Conservation (phyloP, 2,329 filamentous ascomycete species). For the Aureobasidium lini region DNA sequence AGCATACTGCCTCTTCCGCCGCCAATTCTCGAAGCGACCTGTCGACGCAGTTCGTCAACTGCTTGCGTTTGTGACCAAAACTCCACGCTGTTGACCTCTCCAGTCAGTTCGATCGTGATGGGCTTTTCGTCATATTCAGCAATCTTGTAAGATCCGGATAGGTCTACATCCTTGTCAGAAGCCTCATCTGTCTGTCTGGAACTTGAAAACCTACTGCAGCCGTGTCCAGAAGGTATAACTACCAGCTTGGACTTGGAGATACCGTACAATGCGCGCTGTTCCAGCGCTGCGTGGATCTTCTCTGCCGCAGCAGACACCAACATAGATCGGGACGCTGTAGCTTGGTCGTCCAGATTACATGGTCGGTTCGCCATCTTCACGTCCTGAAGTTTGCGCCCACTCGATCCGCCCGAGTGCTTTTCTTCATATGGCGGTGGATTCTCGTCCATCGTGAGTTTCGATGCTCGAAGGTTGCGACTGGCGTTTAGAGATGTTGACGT, state of each 20-base stretch:
- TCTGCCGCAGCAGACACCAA: conserved; percentile 25
- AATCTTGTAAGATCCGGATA: conserved; percentile 8
- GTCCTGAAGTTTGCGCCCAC: conserved; percentile 3
- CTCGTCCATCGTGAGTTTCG: neutral
- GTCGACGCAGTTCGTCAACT: conserved; percentile 20
- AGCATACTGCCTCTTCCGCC: conserved; percentile 16
- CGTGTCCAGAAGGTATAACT: conserved; percentile 27
- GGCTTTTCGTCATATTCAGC: conserved; percentile 12
- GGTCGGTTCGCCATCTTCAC: conserved; percentile 15
- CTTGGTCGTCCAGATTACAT: conserved; percentile 25
- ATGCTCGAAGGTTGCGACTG: neutral
- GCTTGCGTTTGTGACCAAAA: conserved; percentile 29
- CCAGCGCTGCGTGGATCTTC: conserved; percentile 13
- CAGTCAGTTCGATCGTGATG: conserved; percentile 24
- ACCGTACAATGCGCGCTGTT: conserved; percentile 21
- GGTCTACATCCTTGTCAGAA: conserved; percentile 5
- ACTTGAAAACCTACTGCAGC: conserved; percentile 16
- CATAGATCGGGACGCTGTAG: conserved; percentile 23
- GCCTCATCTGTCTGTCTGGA: neutral
- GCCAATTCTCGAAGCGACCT: conserved; percentile 14
- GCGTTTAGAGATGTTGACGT: neutral
- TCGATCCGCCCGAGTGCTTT: conserved; percentile 9
- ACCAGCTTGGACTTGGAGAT: conserved; percentile 24
- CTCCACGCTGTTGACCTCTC: conserved; percentile 21
- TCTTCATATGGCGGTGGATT: conserved; percentile 27